A percentile compares a stretch with the other conserved stretches of the same genome.
phyloP scores from a whole-genome alignment of 2,329 filamentous ascomycete species.

The Davidsoniella eucalypti region DNA sequence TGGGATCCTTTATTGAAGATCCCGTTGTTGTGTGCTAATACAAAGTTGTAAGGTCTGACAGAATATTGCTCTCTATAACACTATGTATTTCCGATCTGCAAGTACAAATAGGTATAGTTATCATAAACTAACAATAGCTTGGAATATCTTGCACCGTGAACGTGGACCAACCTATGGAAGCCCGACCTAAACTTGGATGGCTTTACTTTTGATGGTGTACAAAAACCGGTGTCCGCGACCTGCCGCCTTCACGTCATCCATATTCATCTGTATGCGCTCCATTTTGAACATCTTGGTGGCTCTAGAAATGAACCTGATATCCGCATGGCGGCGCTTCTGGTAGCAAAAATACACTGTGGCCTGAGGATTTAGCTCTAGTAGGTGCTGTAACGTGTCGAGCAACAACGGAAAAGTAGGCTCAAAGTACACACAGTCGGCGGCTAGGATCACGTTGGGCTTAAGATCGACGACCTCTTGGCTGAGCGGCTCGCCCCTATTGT shows the following conservation, averaged over 20 bases:
- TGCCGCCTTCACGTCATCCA: constrained; percentile 42
- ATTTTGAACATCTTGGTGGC: constrained; percentile 51
- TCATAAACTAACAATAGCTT: no score
- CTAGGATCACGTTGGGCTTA: constrained; percentile 69
- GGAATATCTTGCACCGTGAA: no score
- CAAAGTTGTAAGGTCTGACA: no score
- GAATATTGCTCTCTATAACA: no score
- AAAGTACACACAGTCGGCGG: constrained; percentile 93
- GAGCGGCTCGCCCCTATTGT: constrained; percentile 38
- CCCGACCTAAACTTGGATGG: no score
- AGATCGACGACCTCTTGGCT: constrained; percentile 34
- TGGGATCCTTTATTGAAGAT: no score
- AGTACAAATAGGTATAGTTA: no score
- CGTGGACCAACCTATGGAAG: no score
- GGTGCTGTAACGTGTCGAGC: constrained; percentile 56
- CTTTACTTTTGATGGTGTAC: no score
- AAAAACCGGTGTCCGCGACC: constrained; percentile 38
- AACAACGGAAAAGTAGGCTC: constrained; percentile 88
- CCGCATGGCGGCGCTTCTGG: constrained; percentile 75
- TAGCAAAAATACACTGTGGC: constrained; percentile 69
- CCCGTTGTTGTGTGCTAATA: no score
- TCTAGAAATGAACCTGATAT: constrained; percentile 57
- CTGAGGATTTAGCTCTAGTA: constrained; percentile 55
- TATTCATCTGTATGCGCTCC: constrained; percentile 34
- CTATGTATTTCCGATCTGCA: no score